Conservation (phyloP, 1,139 yeast genomes). For the Magnusiomyces clavatus region DNA sequence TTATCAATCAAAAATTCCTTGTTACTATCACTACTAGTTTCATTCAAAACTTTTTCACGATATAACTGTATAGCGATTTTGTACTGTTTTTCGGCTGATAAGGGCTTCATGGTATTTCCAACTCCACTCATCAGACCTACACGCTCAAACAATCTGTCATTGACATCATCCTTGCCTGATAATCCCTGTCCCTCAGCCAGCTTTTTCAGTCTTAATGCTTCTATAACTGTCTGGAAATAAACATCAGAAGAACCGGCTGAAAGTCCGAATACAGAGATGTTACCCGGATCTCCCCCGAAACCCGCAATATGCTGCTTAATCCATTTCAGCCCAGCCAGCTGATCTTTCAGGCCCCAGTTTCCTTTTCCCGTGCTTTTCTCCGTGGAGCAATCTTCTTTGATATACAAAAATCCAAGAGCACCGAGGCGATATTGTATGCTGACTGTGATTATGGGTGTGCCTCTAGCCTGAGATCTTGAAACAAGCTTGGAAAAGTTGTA, state of each 20-base stretch:
- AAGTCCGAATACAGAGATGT: slow-evolving; percentile 27
- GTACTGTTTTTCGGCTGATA: slow-evolving; percentile 6
- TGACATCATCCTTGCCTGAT: background rate
- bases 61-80: slow-evolving; percentile 4
- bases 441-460: slow-evolving; percentile 26
- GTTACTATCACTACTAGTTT: background rate
- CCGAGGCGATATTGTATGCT: slow-evolving; percentile 26
- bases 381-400: slow-evolving; percentile 7
- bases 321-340: slow-evolving; percentile 26
- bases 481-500: slow-evolving; percentile 18
- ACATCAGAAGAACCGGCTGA: slow-evolving; percentile 28
- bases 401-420: slow-evolving; percentile 23
- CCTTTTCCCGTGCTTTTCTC: slow-evolving; percentile 5
- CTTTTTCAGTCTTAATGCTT: background rate
- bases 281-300: slow-evolving; percentile 28
- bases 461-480: slow-evolving; percentile 20
- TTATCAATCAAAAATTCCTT: background rate
- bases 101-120: slow-evolving; percentile 9
- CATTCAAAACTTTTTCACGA: background rate
- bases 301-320: slow-evolving; percentile 22
- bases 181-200: background rate
- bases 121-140: slow-evolving; percentile 18
- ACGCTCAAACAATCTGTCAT: slow-evolving; percentile 12
- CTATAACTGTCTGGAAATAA: slow-evolving; percentile 17
- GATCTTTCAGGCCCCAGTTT: slow-evolving; percentile 17